A percentile compares a stretch with the other conserved stretches of the same genome.
Conservation (phyloP, 108 stramenopile species). For the Asterionellopsis glacialis region DNA sequence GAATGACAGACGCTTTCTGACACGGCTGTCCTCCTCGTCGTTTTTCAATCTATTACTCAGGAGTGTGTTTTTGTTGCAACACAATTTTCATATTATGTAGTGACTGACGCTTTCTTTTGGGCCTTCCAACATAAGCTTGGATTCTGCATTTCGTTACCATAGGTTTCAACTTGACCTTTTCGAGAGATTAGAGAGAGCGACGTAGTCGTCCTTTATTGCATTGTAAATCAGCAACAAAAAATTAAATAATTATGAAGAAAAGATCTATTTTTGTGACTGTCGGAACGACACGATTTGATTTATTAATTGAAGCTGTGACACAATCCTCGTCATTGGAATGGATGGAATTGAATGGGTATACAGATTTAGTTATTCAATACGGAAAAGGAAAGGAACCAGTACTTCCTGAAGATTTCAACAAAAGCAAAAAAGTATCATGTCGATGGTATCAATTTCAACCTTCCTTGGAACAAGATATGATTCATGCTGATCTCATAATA, state of each 20-base stretch:
- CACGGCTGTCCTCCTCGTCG: too few relatives aligned
- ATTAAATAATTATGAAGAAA: background rate
- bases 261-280: conserved; percentile 86
- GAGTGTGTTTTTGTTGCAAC: too few relatives aligned
- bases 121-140: too few relatives aligned
- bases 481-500: conserved; percentile 74
- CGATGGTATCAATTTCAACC: conserved; percentile 73
- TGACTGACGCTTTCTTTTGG: too few relatives aligned
- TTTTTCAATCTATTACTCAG: too few relatives aligned
- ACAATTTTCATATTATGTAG: too few relatives aligned
- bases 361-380: conserved; percentile 66
- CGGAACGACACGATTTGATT: conserved; percentile 91
- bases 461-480: conserved; percentile 75
- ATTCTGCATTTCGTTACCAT: too few relatives aligned
- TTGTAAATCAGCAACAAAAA: too few relatives aligned
- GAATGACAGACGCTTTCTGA: too few relatives aligned
- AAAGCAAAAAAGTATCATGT: conserved; percentile 7
- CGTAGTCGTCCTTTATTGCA: too few relatives aligned
- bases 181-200: too few relatives aligned
- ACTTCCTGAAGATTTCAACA: conserved; percentile 1
- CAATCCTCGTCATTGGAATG: conserved; percentile 43
- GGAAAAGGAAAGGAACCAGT: conserved; percentile 55
- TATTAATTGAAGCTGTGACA: conserved; percentile 55
- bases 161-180: too few relatives aligned
- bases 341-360: conserved; percentile 43